Base-by-base conservation (phyloP, 106 monocot species). In the Dioscorea dumetorum region DNA sequence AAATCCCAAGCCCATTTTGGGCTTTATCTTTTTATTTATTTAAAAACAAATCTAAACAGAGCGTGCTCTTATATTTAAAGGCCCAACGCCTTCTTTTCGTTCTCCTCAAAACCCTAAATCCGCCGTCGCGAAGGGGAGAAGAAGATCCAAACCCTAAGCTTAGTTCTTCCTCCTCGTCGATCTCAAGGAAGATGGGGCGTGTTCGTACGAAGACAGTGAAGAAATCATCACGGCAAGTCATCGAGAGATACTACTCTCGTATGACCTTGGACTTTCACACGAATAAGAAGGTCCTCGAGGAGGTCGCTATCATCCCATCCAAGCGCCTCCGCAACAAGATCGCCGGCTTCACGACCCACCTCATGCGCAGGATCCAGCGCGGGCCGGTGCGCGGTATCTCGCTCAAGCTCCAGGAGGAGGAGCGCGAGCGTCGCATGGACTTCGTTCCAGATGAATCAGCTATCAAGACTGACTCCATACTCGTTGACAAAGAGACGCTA, bases 321-420 rank as follows among this genome's bases (percentile, higher is more conserved):
- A 66, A 66, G 49, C 66, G 66, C 23, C 66, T 66, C 24, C 49
- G 66, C 4, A 66, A 66, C 66, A 66, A 66, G 66, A 66, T 66
- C 50, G 66, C 66, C 24, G 66, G 66, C 2, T 66, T 66, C 49
- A 50, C 66, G 14, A 66, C 66, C 50, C 66, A 66, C 49, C 50
- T 66, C 4, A 66, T 66, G 66, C 66, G 63, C n/a, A 34, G 63
- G 8, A 64, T 64, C 63, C 63, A 64, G 63, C 34, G 48, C 41
- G 63, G 63, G 35, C 63, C 63, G 8, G 63, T 64, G 17, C 63
- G 63, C 41, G 63, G 63, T 19, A 64, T 64, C 63, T 66, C 66
- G 23, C 66, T 66, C 66, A 66, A 66, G 50, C 66, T 66, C 66
- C 66, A 66, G 66, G 66, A 66, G 50, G 66, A 66, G 66, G 66